Evolutionary conservation across 441 rosid species (phyloP), one percentile per base, ranked within the genome.

Genomic region (Heliophila coronopifolia): DNA sequence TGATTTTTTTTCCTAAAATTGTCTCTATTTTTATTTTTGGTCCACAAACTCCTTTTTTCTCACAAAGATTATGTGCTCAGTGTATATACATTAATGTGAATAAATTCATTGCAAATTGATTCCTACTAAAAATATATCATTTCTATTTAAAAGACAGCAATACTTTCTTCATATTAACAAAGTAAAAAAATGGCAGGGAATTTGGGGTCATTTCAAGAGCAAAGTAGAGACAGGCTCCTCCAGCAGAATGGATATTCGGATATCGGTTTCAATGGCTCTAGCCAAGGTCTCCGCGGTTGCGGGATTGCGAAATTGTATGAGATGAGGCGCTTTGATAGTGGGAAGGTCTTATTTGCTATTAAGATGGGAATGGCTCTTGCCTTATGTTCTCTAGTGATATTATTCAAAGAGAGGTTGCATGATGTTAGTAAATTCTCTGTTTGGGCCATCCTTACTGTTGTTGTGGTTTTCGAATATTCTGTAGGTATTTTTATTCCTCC

Each of bases 401-500:
- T 83, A 60, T 67, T 79, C 5, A 89, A 74, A 59, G 89, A 78
- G 51, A 76, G 78, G 4, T 70, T 82, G 7, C 50, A 35, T 41
- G 36, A 71, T 4, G 73, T 66, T 51, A 70, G 70, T 59, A 85
- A 86, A 59, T 84, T 82, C 65, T 73, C 94, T 20, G 78, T 91
- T 34, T 91, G 98, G 98, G 94, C 93, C 0, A 75, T 91, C 17
- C 87, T 91, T 10, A 91, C 96, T 0, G 94, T 87, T 2, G 85
- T 91, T 11, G 95, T 91, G 12, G 88, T 91, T 56, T 87, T 91
- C 27, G 98, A 91, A 49, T 91, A 66, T 74, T 86, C 80, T 70
- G 77, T 86, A 59, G 94, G 97, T 89, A 76, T 46, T n/a, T n/a
- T n/a, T n/a, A n/a, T n/a, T n/a, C n/a, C n/a, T n/a, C n/a, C n/a